Conservation (phyloP, 129 eudicot species). For the Flaveria linearis region DNA sequence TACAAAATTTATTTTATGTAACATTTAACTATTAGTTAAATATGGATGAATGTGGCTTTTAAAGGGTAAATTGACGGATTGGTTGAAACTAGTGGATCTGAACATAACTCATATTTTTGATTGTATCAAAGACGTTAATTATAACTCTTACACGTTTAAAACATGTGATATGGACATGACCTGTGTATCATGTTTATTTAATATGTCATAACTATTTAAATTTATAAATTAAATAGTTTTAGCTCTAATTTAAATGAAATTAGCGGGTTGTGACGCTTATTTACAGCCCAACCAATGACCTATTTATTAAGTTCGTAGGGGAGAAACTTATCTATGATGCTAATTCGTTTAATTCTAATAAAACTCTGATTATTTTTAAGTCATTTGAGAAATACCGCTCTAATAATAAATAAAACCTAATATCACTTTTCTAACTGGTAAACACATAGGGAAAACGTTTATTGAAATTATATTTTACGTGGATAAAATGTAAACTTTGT, state of each 20-base stretch:
- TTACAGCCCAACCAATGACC: neutral
- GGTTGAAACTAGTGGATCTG: too few relatives aligned
- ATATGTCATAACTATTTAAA: too few relatives aligned
- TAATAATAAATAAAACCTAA: too few relatives aligned
- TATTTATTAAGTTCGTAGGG: neutral
- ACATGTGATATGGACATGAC: neutral
- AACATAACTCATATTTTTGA: too few relatives aligned
- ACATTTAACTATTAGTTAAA: neutral
- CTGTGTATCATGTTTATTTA: neutral
- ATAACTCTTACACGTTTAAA: too few relatives aligned
- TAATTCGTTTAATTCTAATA: neutral
- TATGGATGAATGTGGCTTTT: neutral
- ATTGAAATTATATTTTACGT: slow-evolving; percentile 4
- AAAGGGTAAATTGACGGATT: neutral
- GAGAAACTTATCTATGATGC: neutral
- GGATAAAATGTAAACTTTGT: slow-evolving; percentile 5
- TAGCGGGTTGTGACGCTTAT: too few relatives aligned
- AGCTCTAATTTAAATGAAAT: too few relatives aligned
- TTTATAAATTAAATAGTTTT: too few relatives aligned
- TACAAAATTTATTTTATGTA: too few relatives aligned
- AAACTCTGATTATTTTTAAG: too few relatives aligned
- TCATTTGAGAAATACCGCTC: too few relatives aligned
- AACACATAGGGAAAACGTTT: neutral
- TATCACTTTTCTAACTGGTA: neutral
- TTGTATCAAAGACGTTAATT: too few relatives aligned